A percentile compares a stretch with the other conserved stretches of the same genome.
These are phyloP conservation scores for Beta macrorhiza DNA, from an alignment of 179 eudicot species.

Conservation along the genomic window DNA sequence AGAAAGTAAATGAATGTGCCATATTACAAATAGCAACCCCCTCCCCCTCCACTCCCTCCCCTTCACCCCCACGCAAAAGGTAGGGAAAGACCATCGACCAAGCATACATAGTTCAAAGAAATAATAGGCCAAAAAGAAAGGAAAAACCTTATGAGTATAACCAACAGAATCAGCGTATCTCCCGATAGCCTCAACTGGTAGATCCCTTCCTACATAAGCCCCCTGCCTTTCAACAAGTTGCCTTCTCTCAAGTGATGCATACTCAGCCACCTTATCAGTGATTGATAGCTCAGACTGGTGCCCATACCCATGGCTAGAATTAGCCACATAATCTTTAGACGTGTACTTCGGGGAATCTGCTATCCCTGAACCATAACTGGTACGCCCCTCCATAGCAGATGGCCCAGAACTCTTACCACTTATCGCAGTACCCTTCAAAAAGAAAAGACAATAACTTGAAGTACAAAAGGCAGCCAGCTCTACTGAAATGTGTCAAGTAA, in stretches of 20 bases:
- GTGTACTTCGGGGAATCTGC: constrained; percentile 73
- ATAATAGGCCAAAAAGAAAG: neutral
- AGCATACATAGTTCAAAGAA: neutral
- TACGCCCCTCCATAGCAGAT: constrained; percentile 62
- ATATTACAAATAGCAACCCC: neutral
- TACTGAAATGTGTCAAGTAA: neutral
- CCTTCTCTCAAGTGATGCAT: constrained; percentile 67
- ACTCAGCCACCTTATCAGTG: constrained; percentile 68
- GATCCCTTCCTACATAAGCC: constrained; percentile 62
- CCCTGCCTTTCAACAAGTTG: constrained; percentile 66
- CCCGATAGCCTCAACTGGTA: constrained; percentile 50
- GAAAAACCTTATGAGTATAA: constrained; percentile 65
- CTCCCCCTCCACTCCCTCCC: neutral
- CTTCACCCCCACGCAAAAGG: neutral
- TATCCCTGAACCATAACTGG: constrained; percentile 51
- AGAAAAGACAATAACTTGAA: neutral
- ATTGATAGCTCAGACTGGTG: constrained; percentile 61
- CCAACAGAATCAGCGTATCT: constrained; percentile 64
- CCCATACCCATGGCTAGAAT: constrained; percentile 69
- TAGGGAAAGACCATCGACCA: neutral
- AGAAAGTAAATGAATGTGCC: neutral
- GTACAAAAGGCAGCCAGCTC: neutral
- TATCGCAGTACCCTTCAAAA: constrained; percentile 50
- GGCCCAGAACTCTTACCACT: constrained; percentile 60
- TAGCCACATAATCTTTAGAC: constrained; percentile 53